Evolutionary conservation across 108 stramenopile species (phyloP).

Genomic region (Pseudonitzschia delicatissima): DNA sequence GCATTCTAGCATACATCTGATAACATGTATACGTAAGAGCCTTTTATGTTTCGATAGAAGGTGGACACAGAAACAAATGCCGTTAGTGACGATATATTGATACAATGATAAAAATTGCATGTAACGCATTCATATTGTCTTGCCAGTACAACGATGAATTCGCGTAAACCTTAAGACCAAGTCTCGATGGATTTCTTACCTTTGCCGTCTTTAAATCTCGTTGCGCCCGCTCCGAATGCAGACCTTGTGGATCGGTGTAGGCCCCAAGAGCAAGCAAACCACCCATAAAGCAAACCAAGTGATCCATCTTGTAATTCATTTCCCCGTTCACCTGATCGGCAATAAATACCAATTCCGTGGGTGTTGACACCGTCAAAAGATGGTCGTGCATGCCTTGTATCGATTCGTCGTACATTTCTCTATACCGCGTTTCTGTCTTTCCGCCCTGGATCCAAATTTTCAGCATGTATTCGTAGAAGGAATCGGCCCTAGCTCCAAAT

Average conservation of each 20-base stretch:
- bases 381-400: constrained; percentile 82
- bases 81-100: not conserved
- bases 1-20: constrained; percentile 86
- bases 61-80: constrained; percentile 1
- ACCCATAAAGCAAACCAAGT: constrained; percentile 94
- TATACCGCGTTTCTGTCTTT: constrained; percentile 59
- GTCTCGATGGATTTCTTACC: too few relatives aligned
- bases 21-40: constrained; percentile 95
- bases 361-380: constrained; percentile 65
- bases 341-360: constrained; percentile 79
- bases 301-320: constrained; percentile 85
- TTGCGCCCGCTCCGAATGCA: constrained; percentile 67
- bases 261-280: constrained; percentile 91
- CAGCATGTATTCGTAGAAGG: constrained; percentile 95
- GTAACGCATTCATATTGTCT: not conserved
- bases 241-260: constrained; percentile 68
- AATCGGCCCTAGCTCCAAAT: constrained; percentile 76
- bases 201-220: constrained; percentile 75
- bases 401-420: constrained; percentile 87
- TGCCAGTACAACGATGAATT: too few relatives aligned
- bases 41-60: constrained; percentile 19
- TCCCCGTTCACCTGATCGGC: constrained; percentile 54
- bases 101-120: not conserved
- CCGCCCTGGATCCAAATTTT: constrained; percentile 93
- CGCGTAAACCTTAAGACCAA: not conserved